A percentile compares a stretch with the other conserved stretches of the same genome.
Conservation (phyloP, 2,329 filamentous ascomycete genomes). For the Claviceps sorghi region DNA sequence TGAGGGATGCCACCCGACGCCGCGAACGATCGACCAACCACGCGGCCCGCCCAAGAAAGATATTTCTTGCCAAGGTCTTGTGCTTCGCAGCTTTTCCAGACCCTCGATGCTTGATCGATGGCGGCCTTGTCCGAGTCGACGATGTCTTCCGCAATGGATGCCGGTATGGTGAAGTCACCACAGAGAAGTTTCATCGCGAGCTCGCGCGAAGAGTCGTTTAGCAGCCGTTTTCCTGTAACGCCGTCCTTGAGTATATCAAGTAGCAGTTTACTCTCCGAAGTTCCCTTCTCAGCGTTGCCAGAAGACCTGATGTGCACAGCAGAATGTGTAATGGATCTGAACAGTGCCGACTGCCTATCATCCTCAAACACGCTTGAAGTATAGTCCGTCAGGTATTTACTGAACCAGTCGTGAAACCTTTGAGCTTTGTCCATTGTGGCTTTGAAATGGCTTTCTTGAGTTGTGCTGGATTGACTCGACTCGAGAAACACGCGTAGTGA, state of each 20-base stretch:
- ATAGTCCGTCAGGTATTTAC: slow-evolving; percentile 51
- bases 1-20: slow-evolving; percentile 54
- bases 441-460: slow-evolving; percentile 70
- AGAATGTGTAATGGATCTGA: slow-evolving; percentile 52
- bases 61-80: slow-evolving; percentile 52
- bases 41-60: slow-evolving; percentile 69
- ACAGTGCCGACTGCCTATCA: slow-evolving; percentile 37
- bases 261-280: slow-evolving; percentile 65
- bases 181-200: slow-evolving; percentile 62
- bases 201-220: slow-evolving; percentile 55
- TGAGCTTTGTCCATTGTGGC: slow-evolving; percentile 63
- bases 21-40: slow-evolving; percentile 71
- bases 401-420: slow-evolving; percentile 66
- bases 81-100: slow-evolving; percentile 66
- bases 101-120: slow-evolving; percentile 43
- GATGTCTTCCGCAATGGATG: slow-evolving; percentile 40
- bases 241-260: slow-evolving; percentile 68
- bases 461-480: slow-evolving; percentile 62
- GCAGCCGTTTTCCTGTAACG: slow-evolving; percentile 42
- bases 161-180: slow-evolving; percentile 50
- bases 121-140: slow-evolving; percentile 54
- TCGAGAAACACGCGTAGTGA: slow-evolving; percentile 64
- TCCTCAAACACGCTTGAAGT: slow-evolving; percentile 36
- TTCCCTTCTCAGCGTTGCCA: slow-evolving; percentile 54
- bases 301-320: slow-evolving; percentile 52